Percentiles rank a stretch among this genome's conserved stretches.
These are phyloP conservation scores for Backusella mclennaniae DNA, from an alignment of 192 early-diverging fungal genomes.

Conservation along the genomic window DNA sequence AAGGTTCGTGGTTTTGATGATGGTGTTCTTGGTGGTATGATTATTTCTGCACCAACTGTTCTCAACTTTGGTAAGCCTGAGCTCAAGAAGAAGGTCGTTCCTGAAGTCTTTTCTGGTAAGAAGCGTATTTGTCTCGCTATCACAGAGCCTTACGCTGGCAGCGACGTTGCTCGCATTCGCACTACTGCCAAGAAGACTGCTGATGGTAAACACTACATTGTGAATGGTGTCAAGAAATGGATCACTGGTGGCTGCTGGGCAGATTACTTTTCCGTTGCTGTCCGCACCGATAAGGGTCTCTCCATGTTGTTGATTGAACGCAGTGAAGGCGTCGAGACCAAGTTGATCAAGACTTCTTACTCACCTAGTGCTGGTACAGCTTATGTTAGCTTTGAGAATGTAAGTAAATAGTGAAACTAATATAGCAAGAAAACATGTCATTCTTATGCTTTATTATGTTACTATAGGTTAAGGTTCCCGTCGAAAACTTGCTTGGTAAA, in stretches of 20 bases:
- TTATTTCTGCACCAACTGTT: slow-evolving; percentile 76
- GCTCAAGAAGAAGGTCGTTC: slow-evolving; percentile 56
- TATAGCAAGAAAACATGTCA: not conserved
- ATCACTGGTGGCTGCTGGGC: slow-evolving; percentile 62
- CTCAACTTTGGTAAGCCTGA: slow-evolving; percentile 70
- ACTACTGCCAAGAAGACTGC: slow-evolving; percentile 60
- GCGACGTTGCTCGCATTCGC: slow-evolving; percentile 75
- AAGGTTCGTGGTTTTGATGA: slow-evolving; percentile 69
- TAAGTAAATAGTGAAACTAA: not conserved
- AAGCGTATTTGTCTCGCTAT: slow-evolving; percentile 85
- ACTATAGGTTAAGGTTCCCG: slow-evolving; percentile 57
- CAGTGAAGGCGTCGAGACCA: slow-evolving; percentile 56
- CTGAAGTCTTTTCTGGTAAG: slow-evolving; percentile 61
- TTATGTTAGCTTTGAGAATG: slow-evolving; percentile 65
- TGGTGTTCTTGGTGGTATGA: slow-evolving; percentile 72
- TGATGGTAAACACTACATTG: slow-evolving; percentile 76
- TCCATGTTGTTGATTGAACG: slow-evolving; percentile 69
- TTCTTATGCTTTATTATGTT: not conserved
- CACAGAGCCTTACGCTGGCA: slow-evolving; percentile 73
- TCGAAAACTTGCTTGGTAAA: slow-evolving; percentile 67
- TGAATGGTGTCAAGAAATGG: slow-evolving; percentile 89
- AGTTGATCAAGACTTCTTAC: slow-evolving; percentile 67
- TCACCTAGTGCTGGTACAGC: slow-evolving; percentile 62
- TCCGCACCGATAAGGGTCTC: slow-evolving; percentile 48
- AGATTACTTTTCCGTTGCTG: slow-evolving; percentile 37